A percentile compares a stretch with the other conserved stretches of the same genome.
phyloP scores from a whole-genome alignment of 2,329 filamentous ascomycete genomes.

The Arthrinium phaeospermum region DNA sequence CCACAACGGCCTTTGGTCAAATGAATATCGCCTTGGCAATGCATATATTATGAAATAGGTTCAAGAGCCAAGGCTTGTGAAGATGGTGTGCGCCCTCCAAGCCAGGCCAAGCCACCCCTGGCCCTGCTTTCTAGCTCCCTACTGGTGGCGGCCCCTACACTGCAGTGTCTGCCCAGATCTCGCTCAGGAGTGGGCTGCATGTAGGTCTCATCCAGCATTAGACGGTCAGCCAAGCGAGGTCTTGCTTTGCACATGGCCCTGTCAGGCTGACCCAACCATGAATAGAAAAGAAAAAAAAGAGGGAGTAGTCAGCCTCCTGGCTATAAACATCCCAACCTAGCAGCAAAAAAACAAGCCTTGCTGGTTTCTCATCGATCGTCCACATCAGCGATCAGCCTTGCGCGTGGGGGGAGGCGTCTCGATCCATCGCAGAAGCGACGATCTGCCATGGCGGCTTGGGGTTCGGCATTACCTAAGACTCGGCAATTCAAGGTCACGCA shows the following conservation, averaged over 20 bases:
- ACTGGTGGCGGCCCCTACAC: not conserved
- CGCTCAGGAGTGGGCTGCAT: not conserved
- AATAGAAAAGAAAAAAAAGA: not conserved
- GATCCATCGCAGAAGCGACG: slow-evolving; percentile 6
- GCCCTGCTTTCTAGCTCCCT: not conserved
- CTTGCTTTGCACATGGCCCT: slow-evolving; percentile 11
- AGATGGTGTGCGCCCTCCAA: not conserved
- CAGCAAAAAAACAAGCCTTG: not conserved
- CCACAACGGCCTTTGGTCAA: not conserved
- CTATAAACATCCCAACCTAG: not conserved
- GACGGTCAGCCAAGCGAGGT: not conserved
- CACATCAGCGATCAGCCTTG: not conserved
- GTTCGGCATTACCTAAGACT: not conserved
- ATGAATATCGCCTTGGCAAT: too few species aligned
- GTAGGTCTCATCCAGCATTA: not conserved
- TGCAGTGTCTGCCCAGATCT: not conserved
- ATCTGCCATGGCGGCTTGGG: not conserved
- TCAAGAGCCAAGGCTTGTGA: not conserved
- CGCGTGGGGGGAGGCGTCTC: not conserved
- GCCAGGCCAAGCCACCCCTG: not conserved
- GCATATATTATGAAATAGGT: too few species aligned
- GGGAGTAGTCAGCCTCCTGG: slow-evolving; percentile 1
- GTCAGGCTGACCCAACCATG: not conserved
- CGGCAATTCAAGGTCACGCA: not conserved
- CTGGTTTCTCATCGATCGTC: not conserved